Percentiles rank a stretch among this genome's conserved stretches.
These are phyloP conservation scores for Lactarius quietus DNA, from an alignment of 768 basidiomycete genomes.

Conservation along the genomic window DNA sequence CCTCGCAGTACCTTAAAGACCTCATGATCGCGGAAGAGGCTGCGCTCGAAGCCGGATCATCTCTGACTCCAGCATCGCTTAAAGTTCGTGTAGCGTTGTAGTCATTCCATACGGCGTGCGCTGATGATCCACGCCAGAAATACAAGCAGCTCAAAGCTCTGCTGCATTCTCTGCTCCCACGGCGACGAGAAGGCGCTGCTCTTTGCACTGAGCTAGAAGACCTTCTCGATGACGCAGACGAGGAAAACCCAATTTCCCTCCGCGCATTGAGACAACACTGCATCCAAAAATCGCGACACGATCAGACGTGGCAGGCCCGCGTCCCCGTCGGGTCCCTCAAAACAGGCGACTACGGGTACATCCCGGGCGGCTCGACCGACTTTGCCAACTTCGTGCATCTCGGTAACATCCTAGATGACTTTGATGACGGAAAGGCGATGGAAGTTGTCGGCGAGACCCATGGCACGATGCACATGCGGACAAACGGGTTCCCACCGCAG, in stretches of 20 bases:
- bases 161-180: slow-evolving; percentile 23
- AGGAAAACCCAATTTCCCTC: slow-evolving; percentile 17
- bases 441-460: slow-evolving; percentile 12
- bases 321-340: slow-evolving; percentile 10
- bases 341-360: slow-evolving; percentile 22
- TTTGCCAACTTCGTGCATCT: slow-evolving; percentile 21
- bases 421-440: neutral
- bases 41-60: slow-evolving; percentile 1
- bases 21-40: slow-evolving; percentile 21
- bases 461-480: slow-evolving; percentile 18
- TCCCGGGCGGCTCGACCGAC: slow-evolving; percentile 11
- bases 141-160: slow-evolving; percentile 22
- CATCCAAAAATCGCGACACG: slow-evolving; percentile 14
- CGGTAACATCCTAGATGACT: slow-evolving; percentile 15
- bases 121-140: slow-evolving; percentile 11
- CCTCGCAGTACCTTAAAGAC: slow-evolving; percentile 19
- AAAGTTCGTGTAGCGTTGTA: neutral
- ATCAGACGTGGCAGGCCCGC: slow-evolving; percentile 21
- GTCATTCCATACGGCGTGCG: neutral
- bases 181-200: slow-evolving; percentile 4
- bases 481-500: neutral
- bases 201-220: slow-evolving; percentile 22
- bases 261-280: slow-evolving; percentile 18
- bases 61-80: neutral
- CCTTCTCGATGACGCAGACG: slow-evolving; percentile 24